Percentiles rank a stretch among this genome's conserved stretches.
Conservation (phyloP, 148 eudicot species). For the Rhododendron ovatum region DNA sequence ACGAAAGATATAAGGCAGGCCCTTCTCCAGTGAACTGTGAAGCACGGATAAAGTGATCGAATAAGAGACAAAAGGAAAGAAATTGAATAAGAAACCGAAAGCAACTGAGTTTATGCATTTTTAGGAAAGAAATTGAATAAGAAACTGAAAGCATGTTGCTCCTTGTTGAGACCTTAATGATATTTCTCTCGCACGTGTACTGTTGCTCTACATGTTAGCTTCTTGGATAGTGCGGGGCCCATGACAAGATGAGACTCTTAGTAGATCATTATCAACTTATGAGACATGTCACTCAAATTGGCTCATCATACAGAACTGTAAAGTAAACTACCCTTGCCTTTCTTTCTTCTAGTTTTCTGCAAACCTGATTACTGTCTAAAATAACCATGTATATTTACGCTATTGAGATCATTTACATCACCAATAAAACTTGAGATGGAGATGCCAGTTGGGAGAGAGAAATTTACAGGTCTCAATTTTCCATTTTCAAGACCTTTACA, state of each 20-base stretch:
- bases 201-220: not conserved
- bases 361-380: not conserved
- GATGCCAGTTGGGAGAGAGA: not conserved
- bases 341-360: not conserved
- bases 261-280: not conserved
- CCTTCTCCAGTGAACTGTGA: conserved; percentile 88
- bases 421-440: not conserved
- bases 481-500: not conserved
- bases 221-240: not conserved
- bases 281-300: not conserved
- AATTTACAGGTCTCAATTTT: not conserved
- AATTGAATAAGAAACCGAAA: not conserved
- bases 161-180: not conserved
- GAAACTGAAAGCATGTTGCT: not conserved
- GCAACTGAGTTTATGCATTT: not conserved
- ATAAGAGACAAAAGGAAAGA: not conserved
- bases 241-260: not conserved
- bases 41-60: not conserved
- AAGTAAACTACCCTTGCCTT: not conserved
- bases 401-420: not conserved
- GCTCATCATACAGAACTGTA: not conserved
- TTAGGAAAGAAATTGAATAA: not conserved
- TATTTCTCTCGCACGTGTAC: not conserved
- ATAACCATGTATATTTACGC: not conserved
- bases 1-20: conserved; percentile 72